Conservation (phyloP, 1,284 basidiomycete genomes). For the Ustilago crameri region DNA sequence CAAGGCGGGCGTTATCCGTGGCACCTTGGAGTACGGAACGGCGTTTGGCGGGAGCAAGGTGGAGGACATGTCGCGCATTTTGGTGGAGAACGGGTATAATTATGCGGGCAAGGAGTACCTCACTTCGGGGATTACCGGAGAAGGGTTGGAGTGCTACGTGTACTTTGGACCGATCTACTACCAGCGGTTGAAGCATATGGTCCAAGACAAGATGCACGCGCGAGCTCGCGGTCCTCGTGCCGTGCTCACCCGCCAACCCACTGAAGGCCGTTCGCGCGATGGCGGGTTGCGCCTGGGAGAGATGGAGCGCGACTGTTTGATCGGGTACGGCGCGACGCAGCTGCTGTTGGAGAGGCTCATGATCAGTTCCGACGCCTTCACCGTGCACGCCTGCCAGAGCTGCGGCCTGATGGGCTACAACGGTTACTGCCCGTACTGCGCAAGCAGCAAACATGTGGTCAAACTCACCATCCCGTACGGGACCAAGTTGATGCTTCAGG, state of each 20-base stretch:
- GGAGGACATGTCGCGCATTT: slow-evolving; percentile 96
- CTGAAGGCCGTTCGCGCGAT: slow-evolving; percentile 96
- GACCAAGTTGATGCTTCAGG: slow-evolving; percentile 95
- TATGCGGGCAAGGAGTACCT: slow-evolving; percentile 98
- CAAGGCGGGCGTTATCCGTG: slow-evolving; percentile 78
- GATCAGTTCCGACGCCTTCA: slow-evolving; percentile 91
- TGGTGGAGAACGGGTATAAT: slow-evolving; percentile 94
- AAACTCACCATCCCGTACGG: slow-evolving; percentile 98
- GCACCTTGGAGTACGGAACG: slow-evolving; percentile 90
- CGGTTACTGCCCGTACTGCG: slow-evolving; percentile 74
- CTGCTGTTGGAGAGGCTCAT: slow-evolving; percentile 94
- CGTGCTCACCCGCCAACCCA: slow-evolving; percentile 95
- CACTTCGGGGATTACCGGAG: slow-evolving; percentile 96
- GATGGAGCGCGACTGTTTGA: slow-evolving; percentile 91
- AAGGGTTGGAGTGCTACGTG: slow-evolving; percentile 94
- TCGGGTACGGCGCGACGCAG: slow-evolving; percentile 79
- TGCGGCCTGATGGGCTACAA: slow-evolving; percentile 96
- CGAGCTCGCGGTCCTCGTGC: slow-evolving; percentile 86
- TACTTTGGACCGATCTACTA: slow-evolving; percentile 99
- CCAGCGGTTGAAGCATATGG: slow-evolving; percentile 73
- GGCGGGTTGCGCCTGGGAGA: slow-evolving; percentile 96
- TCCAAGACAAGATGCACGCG: slow-evolving; percentile 99
- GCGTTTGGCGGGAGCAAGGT: slow-evolving; percentile 97
- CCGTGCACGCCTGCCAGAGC: slow-evolving; percentile 92
- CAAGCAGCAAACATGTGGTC: slow-evolving; percentile 93